phyloP scores from a whole-genome alignment of 2,329 filamentous ascomycete species.

The Rhynchosporium secalis region DNA sequence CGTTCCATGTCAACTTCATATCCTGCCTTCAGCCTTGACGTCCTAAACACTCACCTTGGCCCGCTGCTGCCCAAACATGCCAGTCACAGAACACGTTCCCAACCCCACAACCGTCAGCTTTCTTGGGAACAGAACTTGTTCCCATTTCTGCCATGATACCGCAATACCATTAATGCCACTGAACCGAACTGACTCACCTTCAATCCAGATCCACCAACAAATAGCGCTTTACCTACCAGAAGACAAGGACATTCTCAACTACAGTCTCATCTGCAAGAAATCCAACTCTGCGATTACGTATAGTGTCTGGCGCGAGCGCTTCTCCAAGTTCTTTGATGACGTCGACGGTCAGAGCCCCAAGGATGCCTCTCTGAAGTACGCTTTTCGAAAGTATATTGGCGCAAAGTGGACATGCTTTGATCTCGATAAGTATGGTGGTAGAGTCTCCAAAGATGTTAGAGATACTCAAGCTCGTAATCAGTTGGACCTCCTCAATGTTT shows the following conservation, averaged over 20 bases:
- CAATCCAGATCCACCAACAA: slow-evolving; percentile 36
- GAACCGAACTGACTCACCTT: slow-evolving; percentile 10
- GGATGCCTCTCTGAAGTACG: slow-evolving; percentile 37
- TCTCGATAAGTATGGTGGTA: slow-evolving; percentile 31
- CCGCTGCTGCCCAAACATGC: background rate
- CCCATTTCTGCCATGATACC: no score
- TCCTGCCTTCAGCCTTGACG: background rate
- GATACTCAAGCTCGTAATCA: slow-evolving; percentile 34
- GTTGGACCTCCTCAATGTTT: slow-evolving; percentile 40
- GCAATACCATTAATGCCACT: background rate
- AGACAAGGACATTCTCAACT: slow-evolving; percentile 47
- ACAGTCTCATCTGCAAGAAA: slow-evolving; percentile 43
- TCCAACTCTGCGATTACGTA: slow-evolving; percentile 43
- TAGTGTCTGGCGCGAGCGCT: slow-evolving; percentile 50
- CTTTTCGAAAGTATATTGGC: slow-evolving; percentile 41
- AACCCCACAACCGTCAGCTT: background rate
- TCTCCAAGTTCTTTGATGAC: slow-evolving; percentile 46
- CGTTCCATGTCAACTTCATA: background rate
- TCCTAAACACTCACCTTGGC: background rate
- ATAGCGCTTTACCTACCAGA: slow-evolving; percentile 32
- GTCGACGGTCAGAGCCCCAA: slow-evolving; percentile 31
- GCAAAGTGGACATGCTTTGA: slow-evolving; percentile 33
- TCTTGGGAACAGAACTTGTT: background rate
- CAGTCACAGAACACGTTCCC: background rate
- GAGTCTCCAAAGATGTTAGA: slow-evolving; percentile 11